Evolutionary conservation across 768 basidiomycete genomes (phyloP), one percentile per base, ranked within the genome.

Genomic region (Amanita inopinata): DNA sequence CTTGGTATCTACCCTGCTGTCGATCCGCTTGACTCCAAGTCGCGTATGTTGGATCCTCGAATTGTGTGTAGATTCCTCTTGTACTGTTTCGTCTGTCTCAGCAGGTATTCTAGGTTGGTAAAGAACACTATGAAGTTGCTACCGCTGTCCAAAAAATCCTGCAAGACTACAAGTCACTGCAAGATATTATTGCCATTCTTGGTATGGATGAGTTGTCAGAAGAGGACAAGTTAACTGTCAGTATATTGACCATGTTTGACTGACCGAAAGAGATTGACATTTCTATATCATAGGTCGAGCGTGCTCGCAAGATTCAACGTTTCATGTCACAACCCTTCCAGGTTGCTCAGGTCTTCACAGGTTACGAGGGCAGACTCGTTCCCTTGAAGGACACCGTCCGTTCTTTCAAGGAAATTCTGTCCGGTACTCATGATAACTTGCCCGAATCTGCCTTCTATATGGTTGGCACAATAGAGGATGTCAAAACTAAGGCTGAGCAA

Each of bases 301-400:
- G 92, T 66, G 93, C 91, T 50, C 89, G 92, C 65, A 96, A 96
- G 74, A 92, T 97, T 59, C 91, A 90, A 64, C 86, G 91, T 73
- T 97, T 98, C 88, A 98, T 99, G 96, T 97, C 92, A 53, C 93
- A 99, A 71, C 96, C 96, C 50, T 99, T 99, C 91, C 87, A 89
- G 63, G 94, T 97, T 63, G 96, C 93, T 45, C 91, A 97, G 73
- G 92, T 96, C 66, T 97, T 98, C 80, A 98, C 94, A 60, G 94
- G 94, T 74, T 93, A 89, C 58, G 93, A 96, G 74, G 96, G 94
- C 60, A 88, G 85, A 64, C 88, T 98, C 48, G 94, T 99, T 25
- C 73, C 93, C 10, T 71, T 99, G 52, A 97, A 97, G 75, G 93
- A 98, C 62, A 93, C 90, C 48, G 64, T 93, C 58, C 86, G 87